Evolutionary conservation across 1,284 basidiomycete species (phyloP), one percentile per base, ranked within the genome.

Genomic region (Tilletia caries): DNA sequence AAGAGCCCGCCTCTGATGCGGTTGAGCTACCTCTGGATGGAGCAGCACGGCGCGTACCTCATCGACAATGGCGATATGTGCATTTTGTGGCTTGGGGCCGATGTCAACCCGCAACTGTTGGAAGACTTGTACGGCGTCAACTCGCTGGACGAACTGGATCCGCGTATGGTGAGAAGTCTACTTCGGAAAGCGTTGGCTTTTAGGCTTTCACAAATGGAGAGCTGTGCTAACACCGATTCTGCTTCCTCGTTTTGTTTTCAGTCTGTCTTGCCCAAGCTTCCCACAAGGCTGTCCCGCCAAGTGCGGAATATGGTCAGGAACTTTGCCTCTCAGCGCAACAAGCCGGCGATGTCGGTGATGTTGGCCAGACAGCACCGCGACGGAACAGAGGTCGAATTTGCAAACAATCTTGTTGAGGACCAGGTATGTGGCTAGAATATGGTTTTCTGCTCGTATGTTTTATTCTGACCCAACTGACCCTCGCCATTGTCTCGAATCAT

Each of bases 361-460:
- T 87, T 98, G 64, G 92, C 92, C 0, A 88, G 96, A 18, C 96
- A 98, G 83, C 93, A 97, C 81, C 86, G 93, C 80, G 96, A 99
- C 82, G 95, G 90, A 52, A 68, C 89, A 70, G 96, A 99, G 85
- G 89, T 98, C 67, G 96, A 98, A 83, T 95, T 95, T 78, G 93
- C 92, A 73, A 96, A 98, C 85, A 92, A 95, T 89, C 86, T 99
- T 18, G 89, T 97, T 15, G 96, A 99, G 85, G 96, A 98, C 85
- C 89, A 91, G 58, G 58, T 62, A 29, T 32, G 58, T 62, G 58
- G 27, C 23, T 8, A 62, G 18, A 8, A 23, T 1, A 29, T 29
- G 13, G 25, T 4, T 10, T 2, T 15, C 8, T 41, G 8, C 15
- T 41, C 37, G 37, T 10, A n/a, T n/a, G n/a, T n/a, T n/a, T n/a